Conservation (phyloP, 257 asterid species). For the Petrea volubilis region DNA sequence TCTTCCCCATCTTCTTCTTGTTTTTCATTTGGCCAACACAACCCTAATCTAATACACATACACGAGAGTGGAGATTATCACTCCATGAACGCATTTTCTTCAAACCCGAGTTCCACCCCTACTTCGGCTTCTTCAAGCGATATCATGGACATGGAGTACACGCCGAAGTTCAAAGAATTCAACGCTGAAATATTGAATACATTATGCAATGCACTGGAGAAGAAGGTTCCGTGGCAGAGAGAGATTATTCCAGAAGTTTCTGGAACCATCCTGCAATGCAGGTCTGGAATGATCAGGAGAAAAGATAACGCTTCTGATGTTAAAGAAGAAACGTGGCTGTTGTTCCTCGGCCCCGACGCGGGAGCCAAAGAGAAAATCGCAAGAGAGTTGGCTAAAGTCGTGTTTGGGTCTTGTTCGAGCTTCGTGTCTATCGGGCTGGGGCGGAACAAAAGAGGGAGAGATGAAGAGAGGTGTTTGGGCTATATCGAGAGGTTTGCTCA, state of each 20-base stretch:
- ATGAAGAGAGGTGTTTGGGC: conserved; percentile 47
- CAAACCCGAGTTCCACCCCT: conserved; percentile 42
- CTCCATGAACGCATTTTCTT: conserved; percentile 18
- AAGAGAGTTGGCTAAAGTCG: conserved; percentile 63
- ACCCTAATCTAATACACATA: conserved; percentile 12
- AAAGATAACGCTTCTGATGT: conserved; percentile 16
- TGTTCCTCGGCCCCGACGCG: conserved; percentile 55
- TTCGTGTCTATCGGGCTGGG: conserved; percentile 37
- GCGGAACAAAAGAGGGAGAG: conserved; percentile 56
- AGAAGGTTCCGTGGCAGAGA: conserved; percentile 63
- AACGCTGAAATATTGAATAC: conserved; percentile 54
- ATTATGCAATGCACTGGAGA: conserved; percentile 66
- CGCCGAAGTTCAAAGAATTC: conserved; percentile 56
- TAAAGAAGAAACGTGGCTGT: conserved; percentile 78
- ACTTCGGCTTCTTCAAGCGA: conserved; percentile 64
- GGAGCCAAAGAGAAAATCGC: conserved; percentile 64
- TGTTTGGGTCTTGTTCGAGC: conserved; percentile 67
- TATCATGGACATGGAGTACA: conserved; percentile 48
- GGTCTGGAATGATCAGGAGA: conserved; percentile 67
- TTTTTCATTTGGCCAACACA: conserved; percentile 37
- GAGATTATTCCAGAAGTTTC: conserved; percentile 55
- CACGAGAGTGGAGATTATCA: not conserved
- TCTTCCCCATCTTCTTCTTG: conserved; percentile 45
- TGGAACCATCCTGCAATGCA: conserved; percentile 65
- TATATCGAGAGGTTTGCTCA: conserved; percentile 46